Evolutionary conservation across 2,329 filamentous ascomycete species (phyloP), one percentile per base, ranked within the genome.

Genomic region (Colletotrichum zoysiae): DNA sequence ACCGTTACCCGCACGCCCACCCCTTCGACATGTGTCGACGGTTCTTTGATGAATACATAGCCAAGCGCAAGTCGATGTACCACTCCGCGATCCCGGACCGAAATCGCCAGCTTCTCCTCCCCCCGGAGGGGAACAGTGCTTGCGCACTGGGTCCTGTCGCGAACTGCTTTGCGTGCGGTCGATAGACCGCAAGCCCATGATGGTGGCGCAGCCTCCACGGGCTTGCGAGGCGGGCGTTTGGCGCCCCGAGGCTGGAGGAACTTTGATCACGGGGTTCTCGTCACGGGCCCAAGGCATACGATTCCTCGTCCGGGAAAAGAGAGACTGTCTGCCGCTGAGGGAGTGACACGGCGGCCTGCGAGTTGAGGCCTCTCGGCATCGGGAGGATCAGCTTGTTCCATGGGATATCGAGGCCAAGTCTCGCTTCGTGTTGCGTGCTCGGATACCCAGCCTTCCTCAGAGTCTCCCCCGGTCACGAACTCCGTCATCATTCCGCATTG

Each of bases 91-190:
- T 35, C 42, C 12, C 35, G 20, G 46, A 18, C 8, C 4, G 30
- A 6, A 11, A 23, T 1, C 0, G 14, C 7, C 30, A 4, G n/a
- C 1, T 20, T 6, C n/a, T n/a, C 20, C n/a, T 18, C 8, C 20
- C 20, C 42, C 35, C 35, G 30, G 8, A 14, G 23, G 18, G n/a
- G 9, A 20, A 60, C 26, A 48, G 58, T 60, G 18, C 14, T 5
- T n/a, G 30, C 26, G 42, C 58, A 61, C 58, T 61, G 58, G 42
- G 58, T 23, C 44, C 3, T n/a, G 42, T 7, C 11, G 58, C 35
- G 58, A 61, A 48, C 16, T 2, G 9, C 11, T 9, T 18, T 23
- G 11, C 20, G 16, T 3, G 42, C 8, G 18, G 30, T 16, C 23
- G 26, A 48, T 35, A 35, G 58, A 44, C 33, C 11, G 6, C 9